Evolutionary conservation across 768 basidiomycete genomes (phyloP).

Genomic region (Cyclocybe aegerita): DNA sequence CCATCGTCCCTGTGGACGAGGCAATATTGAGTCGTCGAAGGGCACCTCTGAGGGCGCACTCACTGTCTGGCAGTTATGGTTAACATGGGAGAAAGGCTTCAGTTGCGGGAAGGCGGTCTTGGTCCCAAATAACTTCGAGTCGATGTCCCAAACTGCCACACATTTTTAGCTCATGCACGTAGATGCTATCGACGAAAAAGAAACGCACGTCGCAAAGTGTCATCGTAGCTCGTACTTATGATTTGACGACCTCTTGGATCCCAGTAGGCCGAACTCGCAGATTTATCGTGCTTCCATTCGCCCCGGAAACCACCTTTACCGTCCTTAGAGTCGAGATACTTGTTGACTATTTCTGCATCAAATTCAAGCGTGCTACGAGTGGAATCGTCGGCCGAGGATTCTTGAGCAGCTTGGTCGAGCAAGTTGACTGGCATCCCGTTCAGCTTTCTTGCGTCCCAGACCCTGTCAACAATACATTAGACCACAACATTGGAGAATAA

Average conservation of each 20-base stretch:
- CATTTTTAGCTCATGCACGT: slow-evolving; percentile 6
- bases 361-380: slow-evolving; percentile 27
- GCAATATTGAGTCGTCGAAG: neutral
- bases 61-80: slow-evolving; percentile 83
- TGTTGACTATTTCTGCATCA: slow-evolving; percentile 41
- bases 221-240: slow-evolving; percentile 85
- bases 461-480: slow-evolving; percentile 35
- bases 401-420: slow-evolving; percentile 20
- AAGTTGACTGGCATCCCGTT: slow-evolving; percentile 37
- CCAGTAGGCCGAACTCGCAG: slow-evolving; percentile 85
- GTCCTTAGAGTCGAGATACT: slow-evolving; percentile 48
- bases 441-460: slow-evolving; percentile 81
- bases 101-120: slow-evolving; percentile 55
- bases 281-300: slow-evolving; percentile 70
- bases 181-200: neutral
- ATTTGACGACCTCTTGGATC: slow-evolving; percentile 77
- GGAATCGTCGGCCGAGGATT: slow-evolving; percentile 6
- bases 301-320: slow-evolving; percentile 60
- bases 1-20: slow-evolving; percentile 68
- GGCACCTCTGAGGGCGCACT: slow-evolving; percentile 13
- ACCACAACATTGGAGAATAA: neutral
- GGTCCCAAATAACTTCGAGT: slow-evolving; percentile 46
- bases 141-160: slow-evolving; percentile 73
- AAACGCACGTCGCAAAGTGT: slow-evolving; percentile 65
- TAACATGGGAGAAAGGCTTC: slow-evolving; percentile 59